Base-by-base conservation (phyloP, 768 basidiomycete genomes). In the Lactarius hatsudake region DNA sequence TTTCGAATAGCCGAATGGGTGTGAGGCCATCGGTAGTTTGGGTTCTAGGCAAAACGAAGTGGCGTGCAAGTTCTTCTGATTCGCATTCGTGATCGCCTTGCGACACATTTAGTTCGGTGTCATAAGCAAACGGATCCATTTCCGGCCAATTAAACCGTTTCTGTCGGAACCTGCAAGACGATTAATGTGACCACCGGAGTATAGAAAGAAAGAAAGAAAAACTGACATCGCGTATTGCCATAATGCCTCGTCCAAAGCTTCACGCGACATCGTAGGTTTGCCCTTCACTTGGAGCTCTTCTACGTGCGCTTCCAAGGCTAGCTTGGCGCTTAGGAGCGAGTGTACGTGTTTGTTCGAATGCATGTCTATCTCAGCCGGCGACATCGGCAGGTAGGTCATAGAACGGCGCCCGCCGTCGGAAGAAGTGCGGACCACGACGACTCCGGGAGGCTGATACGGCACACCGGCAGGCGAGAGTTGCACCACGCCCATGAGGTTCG, bases 321-420 rank as follows among this genome's bases (percentile, higher is more conserved):
- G 78, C 72, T 85, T 84, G 72, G 85, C 88, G 36, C 84, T 84
- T 30, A 92, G 78, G 3, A 92, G 74, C 7, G 81, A 81, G 72
- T 91, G 87, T 59, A 90, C 76, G 72, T 87, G 81, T 76, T 86
- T 88, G 77, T 86, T 87, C n/a, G 85, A 81, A 71, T 90, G 87
- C 86, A 89, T 86, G 77, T 91, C 90, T 40, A 91, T 78, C 73
- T 89, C 89, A 3, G 75, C 72, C 28, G 88, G 81, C 0, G 80
- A 63, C 70, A 88, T 77, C 1, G 87, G 83, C 56, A 90, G 78
- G 74, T 87, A 88, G 7, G 82, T 84, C 30, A 80, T 76, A 8
- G 84, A 86, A 81, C 79, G 84, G 40, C 51, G 68, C 36, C 13
- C 6, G 7, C 32, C 53, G 30, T 43, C 63, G 53, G 59, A 51